Base-by-base conservation (phyloP, 495 filamentous ascomycete genomes). In the Barbatosphaeria neglecta region DNA sequence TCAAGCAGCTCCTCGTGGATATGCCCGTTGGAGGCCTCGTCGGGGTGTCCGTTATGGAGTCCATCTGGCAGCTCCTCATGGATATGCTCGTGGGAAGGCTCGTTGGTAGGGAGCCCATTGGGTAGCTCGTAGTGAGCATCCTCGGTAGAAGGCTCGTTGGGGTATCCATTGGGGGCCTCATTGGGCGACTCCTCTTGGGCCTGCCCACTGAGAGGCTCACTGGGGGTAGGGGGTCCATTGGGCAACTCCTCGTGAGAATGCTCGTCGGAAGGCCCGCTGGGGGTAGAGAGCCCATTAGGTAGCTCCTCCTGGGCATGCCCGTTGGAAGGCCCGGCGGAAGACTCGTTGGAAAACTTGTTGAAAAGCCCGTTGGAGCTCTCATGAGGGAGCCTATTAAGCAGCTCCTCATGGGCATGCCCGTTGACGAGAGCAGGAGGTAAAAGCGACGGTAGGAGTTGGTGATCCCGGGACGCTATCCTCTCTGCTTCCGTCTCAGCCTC, bases 161-260 rank as follows among this genome's bases (percentile, higher is more conserved):
- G 11, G 31, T n/a, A 2, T 16, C 11, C 31, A n/a, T 25, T 25
- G 24, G 24, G 24, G n/a, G n/a, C n/a, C 9, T 9, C 24, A 25
- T n/a, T 35, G 31, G 19, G 40, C 40, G 42, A 28, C 57, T 13
- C 62, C 15, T 35, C 4, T 15, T 35, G 10, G 6, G 16, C 31
- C 5, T 35, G 9, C 13, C 31, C 31, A 15, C 16, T 35, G 13
- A 16, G n/a, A n/a, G n/a, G n/a, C n/a, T n/a, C n/a, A n/a, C n/a
- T n/a, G n/a, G n/a, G n/a, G n/a, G n/a, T n/a, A n/a, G n/a, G n/a
- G n/a, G n/a, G n/a, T 25, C 24, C 24, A 25, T n/a, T 35, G 31
- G 19, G 40, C 40, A 45, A 28, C 57, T 13, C 62, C 15, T 35
- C 4, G 4, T 35, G 10, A 16, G 16, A 11, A n/a, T 35, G 9